A percentile compares a stretch with the other conserved stretches of the same genome.
Evolutionary conservation across 208 protist genomes (phyloP).

Genomic region (Willaertia magna): DNA sequence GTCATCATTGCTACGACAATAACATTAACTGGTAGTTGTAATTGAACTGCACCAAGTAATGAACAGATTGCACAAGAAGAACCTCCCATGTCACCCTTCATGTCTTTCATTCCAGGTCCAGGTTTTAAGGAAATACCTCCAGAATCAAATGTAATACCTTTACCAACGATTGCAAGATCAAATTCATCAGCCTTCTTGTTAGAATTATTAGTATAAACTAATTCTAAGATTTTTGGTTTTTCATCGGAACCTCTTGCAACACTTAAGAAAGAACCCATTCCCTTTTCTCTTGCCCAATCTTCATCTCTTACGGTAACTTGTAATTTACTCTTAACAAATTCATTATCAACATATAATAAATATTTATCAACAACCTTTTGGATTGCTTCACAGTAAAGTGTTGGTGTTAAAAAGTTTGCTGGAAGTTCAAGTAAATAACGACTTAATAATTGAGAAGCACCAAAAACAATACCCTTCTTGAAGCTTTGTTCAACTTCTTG

Average conservation of each 20-base stretch:
- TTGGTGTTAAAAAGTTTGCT: not conserved
- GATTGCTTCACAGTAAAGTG: not conserved
- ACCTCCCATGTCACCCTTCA: constrained; percentile 74
- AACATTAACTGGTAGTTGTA: not conserved
- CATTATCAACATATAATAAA: not conserved
- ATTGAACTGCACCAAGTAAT: not conserved
- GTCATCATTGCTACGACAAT: not conserved
- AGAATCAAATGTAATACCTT: constrained; percentile 68
- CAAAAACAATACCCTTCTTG: not conserved
- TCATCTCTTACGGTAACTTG: not conserved
- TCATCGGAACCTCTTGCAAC: not conserved
- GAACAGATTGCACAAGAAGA: constrained; percentile 1
- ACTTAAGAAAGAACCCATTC: not conserved
- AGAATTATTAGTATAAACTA: not conserved
- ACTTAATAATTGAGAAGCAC: not conserved
- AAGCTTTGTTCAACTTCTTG: not conserved
- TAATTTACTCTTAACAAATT: not conserved
- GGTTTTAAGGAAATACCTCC: constrained; percentile 66
- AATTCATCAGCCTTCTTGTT: not conserved
- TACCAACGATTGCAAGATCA: constrained; percentile 39
- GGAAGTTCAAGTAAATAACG: not conserved
- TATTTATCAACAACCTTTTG: not conserved
- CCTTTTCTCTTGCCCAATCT: not conserved
- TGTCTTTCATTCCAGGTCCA: constrained; percentile 50
- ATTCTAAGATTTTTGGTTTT: not conserved